Base-by-base conservation (phyloP, 2,329 filamentous ascomycete species). In the Ceratocystis ficicola region DNA sequence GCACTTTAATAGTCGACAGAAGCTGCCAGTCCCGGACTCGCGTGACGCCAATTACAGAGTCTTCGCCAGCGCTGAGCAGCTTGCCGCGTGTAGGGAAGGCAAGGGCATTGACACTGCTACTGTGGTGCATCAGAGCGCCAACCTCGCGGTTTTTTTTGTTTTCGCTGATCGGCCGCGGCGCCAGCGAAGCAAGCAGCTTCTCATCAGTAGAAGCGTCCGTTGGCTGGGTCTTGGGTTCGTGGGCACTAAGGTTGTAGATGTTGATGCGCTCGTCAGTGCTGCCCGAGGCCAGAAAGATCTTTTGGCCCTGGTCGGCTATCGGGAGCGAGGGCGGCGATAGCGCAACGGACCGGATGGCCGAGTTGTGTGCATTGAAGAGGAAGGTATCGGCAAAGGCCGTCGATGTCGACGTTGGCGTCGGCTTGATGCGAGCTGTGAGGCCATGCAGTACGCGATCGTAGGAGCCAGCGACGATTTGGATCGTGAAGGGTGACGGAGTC, bases 211-310 rank as follows among this genome's bases (percentile, higher is more conserved):
- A 60, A 1, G 32, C 44, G 5, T 7, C 15, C 5, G 59, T 66
- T 4, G 44, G 28, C 44, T 46, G 30, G 69, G 76, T 77, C 71
- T 74, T 81, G 67, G 82, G 85, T 65, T 84, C 84, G 70, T 85
- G 84, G 30, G 81, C 85, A 12, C 92, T 95, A 65, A 99, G 79
- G 68, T 86, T 90, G 80, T 96, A 99, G 65, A 99, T 82, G 73
- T 99, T 96, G 77, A 99, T 89, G 69, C 90, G 86, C 77, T 96
- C 91, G 76, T 99, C 94, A 28, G 90, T 95, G 75, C 89, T 88
- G 70, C 94, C 94, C 8, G 89, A 95, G 12, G 94, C 94, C 62
- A 99, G 84, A 70, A 94, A 86, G 62, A 96, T 83, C 74, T 94
- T 96, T 73, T 90, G 87, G n/a, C 78, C 77, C 75, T 87, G 86